Base-by-base conservation (phyloP, 176 grass and related monocot genomes). In the Alopecurus myosuroides region DNA sequence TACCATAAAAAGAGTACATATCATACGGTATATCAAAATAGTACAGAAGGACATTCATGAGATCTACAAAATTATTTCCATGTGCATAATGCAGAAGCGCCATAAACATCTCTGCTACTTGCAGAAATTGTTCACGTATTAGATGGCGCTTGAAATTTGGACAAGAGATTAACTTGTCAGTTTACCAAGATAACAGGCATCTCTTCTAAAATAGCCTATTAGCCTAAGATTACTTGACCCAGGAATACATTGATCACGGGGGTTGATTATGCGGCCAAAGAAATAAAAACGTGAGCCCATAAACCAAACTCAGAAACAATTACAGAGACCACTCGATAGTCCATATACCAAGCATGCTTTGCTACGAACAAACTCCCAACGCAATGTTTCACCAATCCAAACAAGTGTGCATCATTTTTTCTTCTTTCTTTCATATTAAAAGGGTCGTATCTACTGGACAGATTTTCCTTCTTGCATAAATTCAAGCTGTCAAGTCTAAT, bases 101-200 rank as follows among this genome's bases (percentile, higher is more conserved):
- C 92, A 84, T 90, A 93, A 86, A 95, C 90, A 67, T 81, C 85
- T 90, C 83, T 82, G 62, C 84, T 80, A 90, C 37, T 87, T 98
- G 81, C 50, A 49, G 74, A 88, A 84, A 87, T 77, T 73, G 77
- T 91, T 81, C 58, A 70, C 28, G 10, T 45, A 82, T 65, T 28
- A 83, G 26, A 36, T 81, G 35, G 81, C 25, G 20, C n/a, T 58
- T 66, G 53, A 53, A 82, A 11, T 62, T 40, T 85, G 19, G 11
- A 77, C 39, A 62, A 58, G 19, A 72, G 44, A 81, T 73, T 62
- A 73, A 39, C 51, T 25, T 33, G 46, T 50, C 4, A 20, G 17
- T 74, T 57, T 3, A 5, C 51, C 55, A 23, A 77, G 50, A 55
- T 25, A 39, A 48, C 33, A 88, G 48, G 1, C 33, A 69, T 51